Percentiles rank a stretch among this genome's conserved stretches.
phyloP scores from a whole-genome alignment of 2,329 filamentous ascomycete genomes.

The Nigrograna mackinnonii region DNA sequence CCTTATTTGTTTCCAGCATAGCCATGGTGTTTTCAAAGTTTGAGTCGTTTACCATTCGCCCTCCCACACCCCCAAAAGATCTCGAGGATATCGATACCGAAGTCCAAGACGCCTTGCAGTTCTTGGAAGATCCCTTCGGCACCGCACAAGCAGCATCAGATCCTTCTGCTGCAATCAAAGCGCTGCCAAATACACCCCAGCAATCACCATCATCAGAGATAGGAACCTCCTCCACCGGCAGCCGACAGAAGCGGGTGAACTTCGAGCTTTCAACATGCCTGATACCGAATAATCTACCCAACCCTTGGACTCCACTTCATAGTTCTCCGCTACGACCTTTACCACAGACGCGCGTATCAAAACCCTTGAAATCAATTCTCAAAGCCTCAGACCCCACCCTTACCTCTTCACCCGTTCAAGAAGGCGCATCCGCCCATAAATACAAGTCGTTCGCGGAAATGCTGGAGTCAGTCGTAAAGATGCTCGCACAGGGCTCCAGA shows the following conservation, averaged over 20 bases:
- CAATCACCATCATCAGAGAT: constrained; percentile 49
- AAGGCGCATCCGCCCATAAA: constrained; percentile 48
- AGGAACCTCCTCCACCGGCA: constrained; percentile 36
- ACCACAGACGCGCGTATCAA: constrained; percentile 55
- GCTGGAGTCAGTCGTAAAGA: constrained; percentile 81
- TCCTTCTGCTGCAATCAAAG: constrained; percentile 7
- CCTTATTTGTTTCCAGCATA: constrained; percentile 32
- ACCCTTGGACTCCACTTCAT: constrained; percentile 34
- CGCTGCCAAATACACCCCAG: constrained; percentile 40
- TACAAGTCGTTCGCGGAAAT: constrained; percentile 72
- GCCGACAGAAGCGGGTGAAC: constrained; percentile 53
- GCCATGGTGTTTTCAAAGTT: constrained; percentile 47
- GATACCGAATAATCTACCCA: constrained; percentile 42
- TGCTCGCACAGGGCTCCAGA: constrained; percentile 75
- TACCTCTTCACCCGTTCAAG: constrained; percentile 37
- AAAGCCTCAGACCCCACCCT: constrained; percentile 63
- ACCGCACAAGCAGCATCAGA: constrained; percentile 21
- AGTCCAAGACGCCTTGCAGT: constrained; percentile 44
- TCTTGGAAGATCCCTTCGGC: constrained; percentile 46
- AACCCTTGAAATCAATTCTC: constrained; percentile 75
- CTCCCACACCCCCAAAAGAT: constrained; percentile 60
- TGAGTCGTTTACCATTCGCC: constrained; percentile 54
- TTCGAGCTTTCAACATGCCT: constrained; percentile 27
- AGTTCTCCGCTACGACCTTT: constrained; percentile 52
- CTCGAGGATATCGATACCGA: constrained; percentile 38